Conservation (phyloP, 768 basidiomycete species). For the Pulveroboletus ravenelii region DNA sequence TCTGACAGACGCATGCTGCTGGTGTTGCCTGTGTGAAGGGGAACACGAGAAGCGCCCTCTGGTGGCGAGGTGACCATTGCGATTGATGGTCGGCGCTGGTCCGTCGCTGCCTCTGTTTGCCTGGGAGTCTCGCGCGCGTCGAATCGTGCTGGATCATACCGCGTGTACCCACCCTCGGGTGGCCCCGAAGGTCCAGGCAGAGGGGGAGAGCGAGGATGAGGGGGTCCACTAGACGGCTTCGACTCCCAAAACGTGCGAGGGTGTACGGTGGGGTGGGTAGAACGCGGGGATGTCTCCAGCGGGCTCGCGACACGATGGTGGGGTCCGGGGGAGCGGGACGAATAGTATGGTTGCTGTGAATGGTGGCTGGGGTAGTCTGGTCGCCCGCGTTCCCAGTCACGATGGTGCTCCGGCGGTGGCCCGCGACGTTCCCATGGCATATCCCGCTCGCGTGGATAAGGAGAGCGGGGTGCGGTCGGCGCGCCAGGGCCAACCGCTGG, state of each 20-base stretch:
- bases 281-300: conserved; percentile 59
- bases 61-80: conserved; percentile 47
- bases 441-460: conserved; percentile 57
- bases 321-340: conserved; percentile 34
- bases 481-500: conserved; percentile 48
- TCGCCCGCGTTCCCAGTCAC: conserved; percentile 52
- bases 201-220: conserved; percentile 31
- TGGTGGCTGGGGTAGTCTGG: conserved; percentile 32
- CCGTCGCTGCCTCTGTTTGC: conserved; percentile 25
- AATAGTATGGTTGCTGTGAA: conserved; percentile 31
- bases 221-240: conserved; percentile 40
- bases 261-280: conserved; percentile 38
- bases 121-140: conserved; percentile 42
- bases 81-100: conserved; percentile 34
- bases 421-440: conserved; percentile 56
- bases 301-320: conserved; percentile 45
- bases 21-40: conserved; percentile 27
- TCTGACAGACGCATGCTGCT: conserved; percentile 48
- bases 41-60: conserved; percentile 33
- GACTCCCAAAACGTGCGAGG: conserved; percentile 56
- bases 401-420: conserved; percentile 40
- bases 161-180: conserved; percentile 42
- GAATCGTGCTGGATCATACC: conserved; percentile 60
- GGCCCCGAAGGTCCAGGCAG: conserved; percentile 34
- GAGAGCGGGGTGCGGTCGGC: conserved; percentile 53